These are phyloP conservation scores for Nitzschia inconspicua DNA, from an alignment of 108 stramenopile genomes.

Conservation along the genomic window DNA sequence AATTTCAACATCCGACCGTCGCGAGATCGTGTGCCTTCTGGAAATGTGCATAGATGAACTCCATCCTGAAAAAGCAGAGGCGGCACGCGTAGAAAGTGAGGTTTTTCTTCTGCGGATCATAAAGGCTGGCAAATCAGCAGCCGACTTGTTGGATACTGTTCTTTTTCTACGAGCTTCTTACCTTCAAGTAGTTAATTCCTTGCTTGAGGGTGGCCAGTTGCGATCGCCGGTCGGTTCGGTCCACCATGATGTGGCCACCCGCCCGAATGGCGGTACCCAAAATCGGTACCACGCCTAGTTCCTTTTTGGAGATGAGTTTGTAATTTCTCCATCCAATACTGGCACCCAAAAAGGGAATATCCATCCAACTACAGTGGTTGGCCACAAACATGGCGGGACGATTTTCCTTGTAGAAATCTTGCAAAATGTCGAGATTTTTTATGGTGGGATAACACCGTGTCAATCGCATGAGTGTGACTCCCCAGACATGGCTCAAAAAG, in stretches of 20 bases:
- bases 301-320: slow-evolving; percentile 87
- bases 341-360: slow-evolving; percentile 82
- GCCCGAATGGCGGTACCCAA: slow-evolving; percentile 69
- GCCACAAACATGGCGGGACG: slow-evolving; percentile 86
- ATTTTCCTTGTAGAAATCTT: slow-evolving; percentile 56
- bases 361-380: slow-evolving; percentile 92
- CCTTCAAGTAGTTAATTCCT: slow-evolving; percentile 83
- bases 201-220: slow-evolving; percentile 74
- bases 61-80: slow-evolving; percentile 78
- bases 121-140: too few relatives aligned
- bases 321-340: slow-evolving; percentile 90
- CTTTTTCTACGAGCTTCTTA: too few relatives aligned
- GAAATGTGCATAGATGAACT: slow-evolving; percentile 79
- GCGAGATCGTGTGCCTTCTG: slow-evolving; percentile 82
- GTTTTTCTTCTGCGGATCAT: too few relatives aligned
- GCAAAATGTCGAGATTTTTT: slow-evolving; percentile 49
- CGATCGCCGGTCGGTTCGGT: slow-evolving; percentile 65
- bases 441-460: slow-evolving; percentile 61
- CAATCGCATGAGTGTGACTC: slow-evolving; percentile 56
- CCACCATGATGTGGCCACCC: slow-evolving; percentile 75
- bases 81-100: too few relatives aligned
- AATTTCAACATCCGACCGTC: slow-evolving; percentile 72
- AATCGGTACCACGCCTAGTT: slow-evolving; percentile 81
- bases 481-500: slow-evolving; percentile 81
- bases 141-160: too few relatives aligned